A percentile compares a stretch with the other conserved stretches of the same genome.
These are phyloP conservation scores for Tieghemostelium lacteum DNA, from an alignment of 78 protist genomes.

Conservation along the genomic window DNA sequence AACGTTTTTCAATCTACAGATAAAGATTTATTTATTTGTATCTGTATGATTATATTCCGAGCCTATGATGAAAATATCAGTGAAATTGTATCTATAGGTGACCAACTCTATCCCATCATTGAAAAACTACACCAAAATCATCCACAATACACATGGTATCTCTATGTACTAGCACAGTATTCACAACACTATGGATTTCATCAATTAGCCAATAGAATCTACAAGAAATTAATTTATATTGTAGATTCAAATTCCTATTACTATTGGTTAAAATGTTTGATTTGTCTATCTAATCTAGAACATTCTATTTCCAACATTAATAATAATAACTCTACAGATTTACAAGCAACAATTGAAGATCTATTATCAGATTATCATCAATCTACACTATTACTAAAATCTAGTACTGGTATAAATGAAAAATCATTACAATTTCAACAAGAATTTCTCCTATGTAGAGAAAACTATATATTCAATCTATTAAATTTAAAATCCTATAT, in stretches of 20 bases:
- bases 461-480: conserved; percentile 45
- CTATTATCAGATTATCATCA: conserved; percentile 19
- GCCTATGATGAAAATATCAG: conserved; percentile 44
- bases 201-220: conserved; percentile 22
- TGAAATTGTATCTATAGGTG: conserved; percentile 1
- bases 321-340: not conserved
- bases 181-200: conserved; percentile 63
- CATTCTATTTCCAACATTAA: not conserved
- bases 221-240: not conserved
- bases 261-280: conserved; percentile 46
- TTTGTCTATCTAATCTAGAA: conserved; percentile 24
- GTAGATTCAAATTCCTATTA: conserved; percentile 55
- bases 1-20: not conserved
- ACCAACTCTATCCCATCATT: not conserved
- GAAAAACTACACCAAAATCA: not conserved
- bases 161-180: conserved; percentile 43
- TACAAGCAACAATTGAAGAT: not conserved
- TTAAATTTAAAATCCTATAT: conserved; percentile 36
- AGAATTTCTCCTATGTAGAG: conserved; percentile 12
- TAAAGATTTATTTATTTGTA: conserved; percentile 4
- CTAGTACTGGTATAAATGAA: conserved; percentile 18
- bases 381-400: not conserved
- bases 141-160: conserved; percentile 23
- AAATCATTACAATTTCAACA: conserved; percentile 53
- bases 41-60: conserved; percentile 44